Evolutionary conservation across 495 filamentous ascomycete species (phyloP), one percentile per base, ranked within the genome.

Genomic region (Penicillium soppii): DNA sequence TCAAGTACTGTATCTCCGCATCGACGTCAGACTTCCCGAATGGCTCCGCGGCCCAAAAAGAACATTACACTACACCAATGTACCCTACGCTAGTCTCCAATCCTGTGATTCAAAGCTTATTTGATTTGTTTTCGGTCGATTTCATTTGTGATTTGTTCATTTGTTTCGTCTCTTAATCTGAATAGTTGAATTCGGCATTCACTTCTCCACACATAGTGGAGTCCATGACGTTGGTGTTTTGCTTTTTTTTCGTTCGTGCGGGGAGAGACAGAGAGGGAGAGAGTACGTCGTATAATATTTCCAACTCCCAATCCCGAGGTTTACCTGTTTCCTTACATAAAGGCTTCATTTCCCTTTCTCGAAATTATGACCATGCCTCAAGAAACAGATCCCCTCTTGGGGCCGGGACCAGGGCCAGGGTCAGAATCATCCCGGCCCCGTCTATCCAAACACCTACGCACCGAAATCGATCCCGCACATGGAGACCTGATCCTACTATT

Each of bases 401-500:
- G 53, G 3, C 13, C 9, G 20, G 10, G 8, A 5, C n/a, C 35
- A 21, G 8, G 15, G 25, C 26, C 8, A 3, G 10, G 7, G 16
- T n/a, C n/a, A n/a, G n/a, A 19, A 4, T 20, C 26, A 26, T 15
- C 37, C n/a, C 51, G 44, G 10, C n/a, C 27, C 20, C 19, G 35
- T 21, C 45, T 57, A 49, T 61, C 58, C 3, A 66, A 67, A 26
- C 65, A 76, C 57, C 63, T 87, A 57, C 71, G 53, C 22, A 54
- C 62, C 7, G 71, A 83, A 38, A 65, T 89, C 42, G 69, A 70
- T 41, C 73, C 80, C 0, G 67, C 76, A 22, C 75, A 79, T 65
- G 81, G 80, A 19, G 85, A 89, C 56, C 25, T 85, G 1, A 53
- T 88, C 10, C 72, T 91, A 7, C 72, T 90, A 2, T 66, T 77